Percentiles rank a stretch among this genome's conserved stretches.
Conservation (phyloP, 495 filamentous ascomycete species). For the Hamigera avellanea region DNA sequence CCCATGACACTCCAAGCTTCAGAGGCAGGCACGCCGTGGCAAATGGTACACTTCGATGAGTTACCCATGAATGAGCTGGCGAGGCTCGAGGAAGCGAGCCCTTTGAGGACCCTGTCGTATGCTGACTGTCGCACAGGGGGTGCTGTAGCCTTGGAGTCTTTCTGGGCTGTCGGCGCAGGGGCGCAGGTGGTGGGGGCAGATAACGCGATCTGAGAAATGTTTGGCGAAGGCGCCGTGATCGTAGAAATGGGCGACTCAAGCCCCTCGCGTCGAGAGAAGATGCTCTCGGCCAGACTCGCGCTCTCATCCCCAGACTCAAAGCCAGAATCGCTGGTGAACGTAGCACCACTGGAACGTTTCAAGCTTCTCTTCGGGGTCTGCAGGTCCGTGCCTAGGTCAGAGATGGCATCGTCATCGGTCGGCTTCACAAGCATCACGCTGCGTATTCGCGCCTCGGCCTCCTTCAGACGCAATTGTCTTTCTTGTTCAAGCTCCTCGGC, state of each 20-base stretch:
- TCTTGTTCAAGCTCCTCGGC: slow-evolving; percentile 54
- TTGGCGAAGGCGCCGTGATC: slow-evolving; percentile 28
- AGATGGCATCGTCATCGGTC: slow-evolving; percentile 26
- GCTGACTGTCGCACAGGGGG: slow-evolving; percentile 22
- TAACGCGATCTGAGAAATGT: slow-evolving; percentile 25
- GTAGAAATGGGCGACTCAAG: slow-evolving; percentile 39
- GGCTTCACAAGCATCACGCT: slow-evolving; percentile 22
- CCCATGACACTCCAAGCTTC: slow-evolving; percentile 64
- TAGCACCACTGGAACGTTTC: slow-evolving; percentile 42
- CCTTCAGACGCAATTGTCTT: slow-evolving; percentile 39
- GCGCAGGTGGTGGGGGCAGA: slow-evolving; percentile 17
- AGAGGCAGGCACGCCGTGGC: slow-evolving; percentile 47
- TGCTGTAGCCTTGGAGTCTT: slow-evolving; percentile 11
- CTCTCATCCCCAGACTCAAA: slow-evolving; percentile 47
- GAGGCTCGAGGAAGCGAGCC: slow-evolving; percentile 24
- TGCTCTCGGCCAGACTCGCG: slow-evolving; percentile 47
- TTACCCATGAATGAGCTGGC: slow-evolving; percentile 22
- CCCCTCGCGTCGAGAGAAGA: slow-evolving; percentile 50
- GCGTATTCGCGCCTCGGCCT: slow-evolving; percentile 37
- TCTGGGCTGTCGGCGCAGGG: slow-evolving; percentile 9
- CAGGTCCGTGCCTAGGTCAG: slow-evolving; percentile 42
- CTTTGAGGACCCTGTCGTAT: slow-evolving; percentile 32
- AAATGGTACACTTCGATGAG: slow-evolving; percentile 42
- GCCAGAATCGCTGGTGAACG: slow-evolving; percentile 39
- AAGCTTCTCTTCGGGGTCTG: slow-evolving; percentile 35